Percentiles rank a stretch among this genome's conserved stretches.
Evolutionary conservation across 2,329 filamentous ascomycete genomes (phyloP).

Genomic region (Zymoseptoria ardabiliae): DNA sequence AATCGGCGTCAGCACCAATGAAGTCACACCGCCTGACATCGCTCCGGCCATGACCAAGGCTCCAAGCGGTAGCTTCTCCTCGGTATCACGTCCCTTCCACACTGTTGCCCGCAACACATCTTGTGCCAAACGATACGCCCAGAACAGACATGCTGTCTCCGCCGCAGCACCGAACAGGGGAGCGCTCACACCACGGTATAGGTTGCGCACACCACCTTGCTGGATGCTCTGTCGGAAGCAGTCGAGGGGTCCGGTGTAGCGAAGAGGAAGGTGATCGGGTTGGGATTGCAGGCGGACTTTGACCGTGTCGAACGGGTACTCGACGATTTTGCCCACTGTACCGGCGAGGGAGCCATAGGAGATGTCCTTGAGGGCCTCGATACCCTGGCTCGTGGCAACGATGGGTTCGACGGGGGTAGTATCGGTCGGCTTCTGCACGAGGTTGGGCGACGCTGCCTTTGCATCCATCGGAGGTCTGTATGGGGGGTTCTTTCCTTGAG

Average conservation of each 20-base stretch:
- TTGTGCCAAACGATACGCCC: conserved; percentile 66
- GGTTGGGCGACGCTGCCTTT: conserved; percentile 9
- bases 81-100: conserved; percentile 22
- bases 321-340: conserved; percentile 87
- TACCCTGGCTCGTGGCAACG: conserved; percentile 34
- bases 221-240: conserved; percentile 84
- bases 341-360: conserved; percentile 86
- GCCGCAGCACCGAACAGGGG: conserved; percentile 84
- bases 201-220: conserved; percentile 67
- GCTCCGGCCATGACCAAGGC: conserved; percentile 75
- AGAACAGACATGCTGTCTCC: conserved; percentile 87
- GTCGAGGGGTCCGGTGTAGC: conserved; percentile 80
- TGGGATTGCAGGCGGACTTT: conserved; percentile 98
- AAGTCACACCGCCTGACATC: conserved; percentile 81
- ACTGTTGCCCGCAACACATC: conserved; percentile 59
- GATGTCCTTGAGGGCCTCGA: conserved; percentile 77
- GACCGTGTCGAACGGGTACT: conserved; percentile 97
- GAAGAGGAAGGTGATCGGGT: conserved; percentile 71
- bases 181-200: conserved; percentile 90
- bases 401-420: conserved; percentile 1
- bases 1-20: conserved; percentile 84
- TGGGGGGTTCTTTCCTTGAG: not conserved
- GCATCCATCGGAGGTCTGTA: conserved; percentile 11
- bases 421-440: not conserved
- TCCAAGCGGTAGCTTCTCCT: conserved; percentile 60